Evolutionary conservation across 106 monocot genomes (phyloP), one percentile per base, ranked within the genome.

Genomic region (Cymbidium sinense): DNA sequence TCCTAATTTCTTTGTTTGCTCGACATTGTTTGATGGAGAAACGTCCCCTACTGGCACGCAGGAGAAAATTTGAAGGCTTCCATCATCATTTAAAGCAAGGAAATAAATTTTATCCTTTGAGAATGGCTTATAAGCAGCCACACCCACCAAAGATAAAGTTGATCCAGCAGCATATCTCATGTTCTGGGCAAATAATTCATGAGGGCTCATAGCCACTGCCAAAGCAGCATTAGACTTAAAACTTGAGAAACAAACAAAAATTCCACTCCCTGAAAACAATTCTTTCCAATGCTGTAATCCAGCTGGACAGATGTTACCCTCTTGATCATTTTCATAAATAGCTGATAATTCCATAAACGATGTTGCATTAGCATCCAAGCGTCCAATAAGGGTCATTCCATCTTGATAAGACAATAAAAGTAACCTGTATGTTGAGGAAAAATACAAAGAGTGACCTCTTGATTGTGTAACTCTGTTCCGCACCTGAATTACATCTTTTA

Each of bases 341-440:
- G 84, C 78, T 17, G 95, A 92, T 29, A 87, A 55, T 78, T 92
- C 92, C 47, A 74, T 71, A 73, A 99, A 62, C 43, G 78, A 69
- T 12, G 61, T 82, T 23, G 83, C 89, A 87, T 83, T 77, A 71
- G 81, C 78, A 89, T 99, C 90, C 20, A 99, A 81, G 34, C 90
- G 88, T 17, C 92, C 98, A 55, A 99, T 87, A 36, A 92, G 69
- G 10, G 86, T 87, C 70, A 77, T 91, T 50, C 90, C 93, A 79
- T 99, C 95, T 77, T 95, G 90, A 83, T 99, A 93, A 20, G 99
- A 90, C 69, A 99, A 77, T 80, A 99, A 92, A 61, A 99, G 87
- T 62, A 99, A 80, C 76, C 90, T 87, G 77, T 94, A 86, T 43
- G 88, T 84, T 44, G 84, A 78, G 73, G 99, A 90, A 82, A 83